Evolutionary conservation across 257 asterid species (phyloP), one percentile per base, ranked within the genome.

Genomic region (Craterostigma plantagineum): DNA sequence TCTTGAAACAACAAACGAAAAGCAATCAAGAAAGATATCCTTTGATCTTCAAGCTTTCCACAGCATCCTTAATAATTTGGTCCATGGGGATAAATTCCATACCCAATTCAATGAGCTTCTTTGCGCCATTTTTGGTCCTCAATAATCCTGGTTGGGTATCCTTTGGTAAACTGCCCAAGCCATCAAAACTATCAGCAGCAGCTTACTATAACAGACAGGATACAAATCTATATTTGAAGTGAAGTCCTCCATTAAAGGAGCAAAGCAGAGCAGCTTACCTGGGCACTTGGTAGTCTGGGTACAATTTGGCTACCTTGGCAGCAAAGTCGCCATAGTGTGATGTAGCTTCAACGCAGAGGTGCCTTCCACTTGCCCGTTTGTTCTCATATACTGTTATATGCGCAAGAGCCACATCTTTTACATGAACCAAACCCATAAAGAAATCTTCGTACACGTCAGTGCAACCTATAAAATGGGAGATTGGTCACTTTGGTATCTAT

Each of bases 331-430:
- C 79, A 41, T 56, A 85, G 37, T 67, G 91, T 55, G 83, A 47
- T 51, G 77, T 66, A 49, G 86, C 75, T 67, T 85, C 92, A 34
- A 75, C 70, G 45, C 96, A 81, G 53, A 77, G 0, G 63, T 85
- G 91, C 60, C 96, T 63, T 53, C 92, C 96, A 11, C 60, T 64
- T n/a, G 94, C 73, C 10, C 79, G 57, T 38, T 62, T 46, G 72
- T 75, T 75, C 48, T 81, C 96, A 27, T 85, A 85, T 15, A 63
- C 75, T 64, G 75, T 52, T 41, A 81, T 57, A 62, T 85, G 96
- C 10, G 96, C 92, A 50, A 72, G 66, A 35, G 94, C 94, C 35
- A 75, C 87, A 44, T 85, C 94, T 68, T 75, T 75, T 14, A 85
- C 83, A 49, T 85, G 94, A 46, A 85, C 94, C 18, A 42, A 60